Base-by-base conservation (phyloP, 805 yeast species). In the Kregervanrija fluxuum region DNA sequence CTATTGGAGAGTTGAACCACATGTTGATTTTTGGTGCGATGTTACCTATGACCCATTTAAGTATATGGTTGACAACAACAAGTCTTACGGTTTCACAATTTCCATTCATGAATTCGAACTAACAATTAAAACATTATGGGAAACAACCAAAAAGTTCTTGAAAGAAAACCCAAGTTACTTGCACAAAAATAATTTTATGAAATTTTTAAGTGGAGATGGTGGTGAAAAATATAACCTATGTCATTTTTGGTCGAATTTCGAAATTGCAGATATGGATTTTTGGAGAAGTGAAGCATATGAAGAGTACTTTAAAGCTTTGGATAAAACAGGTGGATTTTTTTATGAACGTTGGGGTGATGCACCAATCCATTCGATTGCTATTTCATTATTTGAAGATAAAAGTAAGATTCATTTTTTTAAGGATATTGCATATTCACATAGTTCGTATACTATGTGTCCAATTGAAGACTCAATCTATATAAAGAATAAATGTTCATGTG, bases 331-430 rank as follows among this genome's bases (percentile, higher is more conserved):
- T 46, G 95, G 95, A 1, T 85, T 85, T 60, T 85, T 77, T 61
- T 84, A 85, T 58, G 93, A 87, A 66, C 72, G 96, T 52, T 87
- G 95, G 95, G 96, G 96, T 15, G 96, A 87, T 64, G 95, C 95
- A 0, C 95, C 95, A 3, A 77, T 86, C n/a, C 95, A 86, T 65
- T 77, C 95, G 1, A 72, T 86, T 41, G 95, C 85, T 5, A 85
- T 79, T 2, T 65, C 88, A 1, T 64, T 82, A 39, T 70, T 84
- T 55, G 61, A 81, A 41, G 72, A 77, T 48, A 69, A 70, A 53
- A 64, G 68, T 30, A 75, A 83, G 54, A 59, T 86, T 13, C 86
- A 82, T 61, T 83, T 75, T 66, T 83, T 86, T 55, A 82, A 79
- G 45, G 82, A 85, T 49, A 71, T 85, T 35, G 95, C 93, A 9